Evolutionary conservation across 2,329 filamentous ascomycete genomes (phyloP).

Genomic region (Fusarium pilosicola): DNA sequence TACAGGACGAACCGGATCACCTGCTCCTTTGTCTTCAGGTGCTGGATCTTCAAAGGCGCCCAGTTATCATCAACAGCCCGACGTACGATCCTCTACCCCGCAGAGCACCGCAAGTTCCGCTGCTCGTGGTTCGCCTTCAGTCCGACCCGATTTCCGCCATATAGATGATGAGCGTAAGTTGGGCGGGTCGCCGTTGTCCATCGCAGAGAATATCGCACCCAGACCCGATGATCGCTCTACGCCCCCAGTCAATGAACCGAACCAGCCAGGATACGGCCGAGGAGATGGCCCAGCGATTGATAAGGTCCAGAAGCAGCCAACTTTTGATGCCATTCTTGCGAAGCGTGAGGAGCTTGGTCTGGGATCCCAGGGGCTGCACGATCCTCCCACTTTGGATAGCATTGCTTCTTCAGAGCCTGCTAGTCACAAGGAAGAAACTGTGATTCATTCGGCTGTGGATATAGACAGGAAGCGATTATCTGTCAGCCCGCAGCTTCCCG

Average conservation of each 20-base stretch:
- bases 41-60: slow-evolving; percentile 27
- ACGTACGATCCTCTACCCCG: slow-evolving; percentile 40
- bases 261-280: slow-evolving; percentile 2
- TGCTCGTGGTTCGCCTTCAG: slow-evolving; percentile 67
- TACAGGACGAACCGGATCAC: slow-evolving; percentile 32
- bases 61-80: slow-evolving; percentile 32
- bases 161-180: slow-evolving; percentile 70
- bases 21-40: slow-evolving; percentile 28
- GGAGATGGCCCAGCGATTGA: slow-evolving; percentile 4
- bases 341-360: slow-evolving; percentile 24
- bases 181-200: slow-evolving; percentile 66
- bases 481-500: slow-evolving; percentile 66
- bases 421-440: slow-evolving; percentile 9
- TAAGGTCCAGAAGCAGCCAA: slow-evolving; percentile 30
- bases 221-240: slow-evolving; percentile 49
- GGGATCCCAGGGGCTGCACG: not conserved
- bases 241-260: slow-evolving; percentile 18
- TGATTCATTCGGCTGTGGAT: slow-evolving; percentile 22
- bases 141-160: slow-evolving; percentile 80
- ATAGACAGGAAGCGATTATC: slow-evolving; percentile 52
- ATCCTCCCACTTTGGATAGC: not conserved
- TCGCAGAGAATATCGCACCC: slow-evolving; percentile 61
- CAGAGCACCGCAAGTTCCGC: slow-evolving; percentile 37
- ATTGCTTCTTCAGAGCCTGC: slow-evolving; percentile 1
- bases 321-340: slow-evolving; percentile 36